These are phyloP conservation scores for Chrysoporthe puriensis DNA, from an alignment of 2,329 filamentous ascomycete species.

Conservation along the genomic window DNA sequence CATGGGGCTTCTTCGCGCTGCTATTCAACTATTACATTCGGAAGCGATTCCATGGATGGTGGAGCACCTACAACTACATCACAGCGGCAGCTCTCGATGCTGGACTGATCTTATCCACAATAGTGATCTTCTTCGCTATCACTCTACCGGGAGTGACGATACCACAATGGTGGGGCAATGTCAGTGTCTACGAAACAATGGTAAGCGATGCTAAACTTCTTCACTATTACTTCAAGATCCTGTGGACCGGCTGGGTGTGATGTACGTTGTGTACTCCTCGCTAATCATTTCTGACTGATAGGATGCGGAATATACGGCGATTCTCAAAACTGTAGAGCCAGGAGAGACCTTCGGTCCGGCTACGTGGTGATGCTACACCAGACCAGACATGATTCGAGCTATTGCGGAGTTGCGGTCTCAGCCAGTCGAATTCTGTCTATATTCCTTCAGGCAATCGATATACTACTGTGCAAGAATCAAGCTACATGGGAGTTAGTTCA, in stretches of 20 bases:
- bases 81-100: conserved; percentile 46
- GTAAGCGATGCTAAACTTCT: conserved; percentile 43
- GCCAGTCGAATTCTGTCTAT: background rate
- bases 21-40: conserved; percentile 63
- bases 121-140: conserved; percentile 43
- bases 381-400: background rate
- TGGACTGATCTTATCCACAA: conserved; percentile 44
- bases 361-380: conserved; percentile 36
- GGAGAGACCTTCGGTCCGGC: conserved; percentile 43
- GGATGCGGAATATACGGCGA: conserved; percentile 1
- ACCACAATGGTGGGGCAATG: conserved; percentile 56
- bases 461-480: background rate
- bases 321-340: conserved; percentile 36
- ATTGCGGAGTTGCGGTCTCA: background rate
- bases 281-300: background rate
- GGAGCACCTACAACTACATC: conserved; percentile 54
- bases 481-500: background rate
- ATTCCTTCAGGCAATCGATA: background rate
- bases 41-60: conserved; percentile 60
- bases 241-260: no score
- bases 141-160: conserved; percentile 42
- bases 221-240: background rate
- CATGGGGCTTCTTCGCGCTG: conserved; percentile 61
- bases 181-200: conserved; percentile 45
- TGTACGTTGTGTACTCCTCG: background rate